phyloP scores from a whole-genome alignment of 805 yeast species.

The Suhomyces vadensis region DNA sequence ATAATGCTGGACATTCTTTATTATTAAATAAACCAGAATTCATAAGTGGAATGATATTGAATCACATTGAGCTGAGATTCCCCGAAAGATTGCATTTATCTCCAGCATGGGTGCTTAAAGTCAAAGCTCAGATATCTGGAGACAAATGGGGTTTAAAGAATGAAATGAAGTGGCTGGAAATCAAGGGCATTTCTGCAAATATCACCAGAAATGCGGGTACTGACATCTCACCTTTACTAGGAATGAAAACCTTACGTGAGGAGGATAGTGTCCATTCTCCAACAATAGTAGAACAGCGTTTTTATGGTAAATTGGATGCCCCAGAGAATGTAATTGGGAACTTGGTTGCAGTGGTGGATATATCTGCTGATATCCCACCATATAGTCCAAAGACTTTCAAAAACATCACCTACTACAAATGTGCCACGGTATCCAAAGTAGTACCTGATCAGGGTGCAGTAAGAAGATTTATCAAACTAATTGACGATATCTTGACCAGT shows the following conservation, averaged over 20 bases:
- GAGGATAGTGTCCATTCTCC: conserved; percentile 66
- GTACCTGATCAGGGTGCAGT: conserved; percentile 68
- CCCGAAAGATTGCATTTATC: conserved; percentile 55
- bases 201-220: conserved; percentile 32
- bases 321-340: conserved; percentile 26
- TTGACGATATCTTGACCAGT: conserved; percentile 44
- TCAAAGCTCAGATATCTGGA: conserved; percentile 61
- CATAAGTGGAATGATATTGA: conserved; percentile 59
- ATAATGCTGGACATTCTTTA: conserved; percentile 64
- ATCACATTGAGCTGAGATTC: conserved; percentile 51
- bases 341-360: conserved; percentile 63
- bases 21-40: conserved; percentile 64
- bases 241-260: conserved; percentile 75
- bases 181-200: conserved; percentile 50
- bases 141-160: conserved; percentile 82
- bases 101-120: conserved; percentile 69
- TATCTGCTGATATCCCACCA: conserved; percentile 69
- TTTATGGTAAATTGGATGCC: conserved; percentile 38
- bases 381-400: conserved; percentile 61
- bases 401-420: conserved; percentile 61
- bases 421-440: conserved; percentile 76
- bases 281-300: conserved; percentile 45
- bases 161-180: conserved; percentile 66
- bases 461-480: conserved; percentile 52
- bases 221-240: conserved; percentile 52